phyloP scores from a whole-genome alignment of 768 basidiomycete species.

The Daedaleopsis sinensis region DNA sequence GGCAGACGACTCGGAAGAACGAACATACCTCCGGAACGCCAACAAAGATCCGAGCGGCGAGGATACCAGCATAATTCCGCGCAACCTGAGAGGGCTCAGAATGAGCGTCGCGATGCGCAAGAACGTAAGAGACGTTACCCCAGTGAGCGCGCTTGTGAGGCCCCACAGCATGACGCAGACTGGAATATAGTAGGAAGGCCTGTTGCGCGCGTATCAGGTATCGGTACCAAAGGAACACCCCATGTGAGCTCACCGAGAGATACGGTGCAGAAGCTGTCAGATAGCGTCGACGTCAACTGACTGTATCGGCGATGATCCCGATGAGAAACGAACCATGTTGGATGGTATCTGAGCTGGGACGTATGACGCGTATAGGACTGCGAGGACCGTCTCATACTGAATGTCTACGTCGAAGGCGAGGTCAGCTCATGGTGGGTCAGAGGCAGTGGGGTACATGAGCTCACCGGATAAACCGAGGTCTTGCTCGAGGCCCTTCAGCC shows the following conservation, averaged over 20 bases:
- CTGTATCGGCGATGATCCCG: conserved; percentile 11
- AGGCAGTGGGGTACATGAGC: not conserved
- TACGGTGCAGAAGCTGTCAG: conserved; percentile 53
- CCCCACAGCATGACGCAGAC: conserved; percentile 65
- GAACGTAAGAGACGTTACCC: conserved; percentile 39
- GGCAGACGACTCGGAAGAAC: not conserved
- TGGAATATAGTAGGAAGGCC: conserved; percentile 66
- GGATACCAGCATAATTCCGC: conserved; percentile 53
- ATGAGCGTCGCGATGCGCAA: not conserved
- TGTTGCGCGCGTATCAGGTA: conserved; percentile 23
- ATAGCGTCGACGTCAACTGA: not conserved
- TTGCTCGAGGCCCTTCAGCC: conserved; percentile 42
- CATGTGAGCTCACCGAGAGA: conserved; percentile 37
- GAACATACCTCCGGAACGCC: conserved; percentile 57
- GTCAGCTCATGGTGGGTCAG: not conserved
- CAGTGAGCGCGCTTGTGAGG: conserved; percentile 62
- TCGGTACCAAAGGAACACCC: too few species aligned
- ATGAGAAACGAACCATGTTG: conserved; percentile 50
- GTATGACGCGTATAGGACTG: conserved; percentile 59
- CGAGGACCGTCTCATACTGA: conserved; percentile 55
- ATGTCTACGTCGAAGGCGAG: conserved; percentile 41
- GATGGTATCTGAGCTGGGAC: conserved; percentile 68
- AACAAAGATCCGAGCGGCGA: conserved; percentile 61
- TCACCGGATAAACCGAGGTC: conserved; percentile 41
- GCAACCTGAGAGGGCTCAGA: conserved; percentile 45